These are phyloP conservation scores for Chaetomiaceae sp. DNA, from an alignment of 2,329 filamentous ascomycete genomes.

Conservation along the genomic window DNA sequence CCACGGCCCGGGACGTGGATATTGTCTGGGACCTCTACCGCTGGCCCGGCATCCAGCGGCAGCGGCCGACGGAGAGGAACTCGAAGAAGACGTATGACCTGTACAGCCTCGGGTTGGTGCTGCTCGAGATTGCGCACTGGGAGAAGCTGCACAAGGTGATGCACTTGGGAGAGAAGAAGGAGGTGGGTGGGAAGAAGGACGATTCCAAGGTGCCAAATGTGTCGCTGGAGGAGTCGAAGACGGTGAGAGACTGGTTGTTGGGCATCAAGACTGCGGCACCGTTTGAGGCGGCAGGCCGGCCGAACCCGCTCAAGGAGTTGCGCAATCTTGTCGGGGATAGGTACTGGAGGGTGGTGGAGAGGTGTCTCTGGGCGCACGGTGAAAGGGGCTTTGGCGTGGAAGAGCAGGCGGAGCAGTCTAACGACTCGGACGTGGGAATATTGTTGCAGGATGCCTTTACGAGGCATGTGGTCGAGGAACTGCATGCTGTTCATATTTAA, in stretches of 20 bases:
- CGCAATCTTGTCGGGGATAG: constrained; percentile 20
- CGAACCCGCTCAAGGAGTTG: constrained; percentile 23
- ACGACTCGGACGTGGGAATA: constrained; percentile 20
- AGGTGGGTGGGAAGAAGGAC: too few relatives aligned
- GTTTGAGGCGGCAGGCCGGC: constrained; percentile 9
- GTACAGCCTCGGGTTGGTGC: constrained; percentile 44
- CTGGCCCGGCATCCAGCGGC: constrained; percentile 25
- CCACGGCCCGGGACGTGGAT: constrained; percentile 22
- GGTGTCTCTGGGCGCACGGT: constrained; percentile 26
- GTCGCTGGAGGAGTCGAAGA: constrained; percentile 19
- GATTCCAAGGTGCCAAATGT: constrained; percentile 9
- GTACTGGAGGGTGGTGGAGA: constrained; percentile 22
- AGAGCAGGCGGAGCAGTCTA: constrained; percentile 21
- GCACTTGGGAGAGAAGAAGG: constrained; percentile 7
- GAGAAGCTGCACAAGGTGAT: constrained; percentile 39
- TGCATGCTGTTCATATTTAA: constrained; percentile 19
- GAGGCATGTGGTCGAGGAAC: constrained; percentile 23
- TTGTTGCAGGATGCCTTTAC: constrained; percentile 24
- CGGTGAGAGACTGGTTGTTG: constrained; percentile 24
- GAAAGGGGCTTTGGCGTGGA: constrained; percentile 24
- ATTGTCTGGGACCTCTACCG: constrained; percentile 25
- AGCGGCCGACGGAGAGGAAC: constrained; percentile 22
- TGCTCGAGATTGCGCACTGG: constrained; percentile 50
- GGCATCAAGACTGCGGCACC: constrained; percentile 10
- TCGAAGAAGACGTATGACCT: constrained; percentile 38